Conservation (phyloP, 2,329 filamentous ascomycete genomes). For the Aspergillus candidus region DNA sequence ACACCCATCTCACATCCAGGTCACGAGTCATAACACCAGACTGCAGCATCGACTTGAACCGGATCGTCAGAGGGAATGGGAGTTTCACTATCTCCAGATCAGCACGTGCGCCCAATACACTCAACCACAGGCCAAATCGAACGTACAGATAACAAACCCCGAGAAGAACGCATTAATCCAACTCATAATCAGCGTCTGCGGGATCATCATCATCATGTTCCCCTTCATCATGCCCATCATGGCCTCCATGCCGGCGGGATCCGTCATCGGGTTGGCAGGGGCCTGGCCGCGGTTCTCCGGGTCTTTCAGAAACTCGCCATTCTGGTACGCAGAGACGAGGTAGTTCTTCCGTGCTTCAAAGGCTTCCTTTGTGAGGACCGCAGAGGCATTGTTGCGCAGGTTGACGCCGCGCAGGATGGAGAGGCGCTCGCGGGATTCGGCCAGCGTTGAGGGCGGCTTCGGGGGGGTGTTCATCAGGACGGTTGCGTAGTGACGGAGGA, state of each 20-base stretch:
- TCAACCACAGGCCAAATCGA: neutral
- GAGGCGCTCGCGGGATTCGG: slow-evolving; percentile 68
- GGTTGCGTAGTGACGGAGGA: slow-evolving; percentile 92
- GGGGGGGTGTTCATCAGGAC: slow-evolving; percentile 81
- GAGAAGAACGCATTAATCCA: slow-evolving; percentile 99
- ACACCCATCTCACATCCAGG: slow-evolving; percentile 97
- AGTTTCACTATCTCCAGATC: slow-evolving; percentile 65
- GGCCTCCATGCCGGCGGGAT: slow-evolving; percentile 94
- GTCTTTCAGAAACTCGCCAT: slow-evolving; percentile 81
- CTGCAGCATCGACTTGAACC: slow-evolving; percentile 99
- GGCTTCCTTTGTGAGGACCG: slow-evolving; percentile 68
- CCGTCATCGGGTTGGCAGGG: slow-evolving; percentile 86
- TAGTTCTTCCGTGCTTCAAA: slow-evolving; percentile 77
- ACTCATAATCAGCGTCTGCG: slow-evolving; percentile 97
- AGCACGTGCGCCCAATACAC: slow-evolving; percentile 2
- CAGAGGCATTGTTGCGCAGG: slow-evolving; percentile 74
- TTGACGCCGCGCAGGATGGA: slow-evolving; percentile 77
- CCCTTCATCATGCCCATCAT: slow-evolving; percentile 99
- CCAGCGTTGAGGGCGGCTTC: slow-evolving; percentile 64
- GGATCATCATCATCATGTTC: slow-evolving; percentile 99
- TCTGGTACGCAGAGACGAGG: slow-evolving; percentile 74
- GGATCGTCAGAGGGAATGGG: slow-evolving; percentile 93
- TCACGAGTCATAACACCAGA: slow-evolving; percentile 93
- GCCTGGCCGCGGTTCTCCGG: slow-evolving; percentile 80
- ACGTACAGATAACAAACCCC: slow-evolving; percentile 90